Base-by-base conservation (phyloP, 768 basidiomycete genomes). In the Suillus subalutaceus region DNA sequence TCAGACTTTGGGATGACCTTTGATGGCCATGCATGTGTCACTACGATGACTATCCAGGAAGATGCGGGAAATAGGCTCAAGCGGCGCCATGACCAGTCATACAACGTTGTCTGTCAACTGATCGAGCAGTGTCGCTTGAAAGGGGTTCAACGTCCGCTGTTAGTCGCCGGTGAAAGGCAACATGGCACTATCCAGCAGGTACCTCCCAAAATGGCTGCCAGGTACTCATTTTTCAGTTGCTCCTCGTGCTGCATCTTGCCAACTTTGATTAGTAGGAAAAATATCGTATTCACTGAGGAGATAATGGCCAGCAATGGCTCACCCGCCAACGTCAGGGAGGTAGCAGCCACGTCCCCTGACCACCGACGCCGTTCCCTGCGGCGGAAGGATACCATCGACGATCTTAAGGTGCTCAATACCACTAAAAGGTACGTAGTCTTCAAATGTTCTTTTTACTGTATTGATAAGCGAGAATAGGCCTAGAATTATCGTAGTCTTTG, bases 21-120 rank as follows among this genome's bases (percentile, higher is more conserved):
- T n/a, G 69, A 73, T 44, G 80, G 75, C 2, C 75, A 80, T 20
- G 82, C 79, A 13, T 84, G 83, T 61, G 73, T 83, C 59, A 72
- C 72, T 1, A 55, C 71, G 6, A 44, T 57, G 15, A 26, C 37
- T n/a, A n/a, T 16, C 5, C 13, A 41, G 12, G 16, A 32, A 18
- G 5, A 6, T 18, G 37, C 6, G 1, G 32, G 3, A 3, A 8
- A 7, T 4, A 20, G 23, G 30, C 41, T 66, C 20, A 35, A 18
- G 35, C 20, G 4, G 10, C 65, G 65, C 18, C 63, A 30, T 30
- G 30, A 66, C 3, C 61, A 72, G 26, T 67, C 66, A 15, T 48
- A 64, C 26, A 23, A 52, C 15, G 53, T 53, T 15, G 20, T 70
- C 26, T 48, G 58, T 6, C 8, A 30, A 20, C 52, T 70, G 7